Evolutionary conservation across 1,284 basidiomycete species (phyloP).

Genomic region (Papiliotrema terrestris): DNA sequence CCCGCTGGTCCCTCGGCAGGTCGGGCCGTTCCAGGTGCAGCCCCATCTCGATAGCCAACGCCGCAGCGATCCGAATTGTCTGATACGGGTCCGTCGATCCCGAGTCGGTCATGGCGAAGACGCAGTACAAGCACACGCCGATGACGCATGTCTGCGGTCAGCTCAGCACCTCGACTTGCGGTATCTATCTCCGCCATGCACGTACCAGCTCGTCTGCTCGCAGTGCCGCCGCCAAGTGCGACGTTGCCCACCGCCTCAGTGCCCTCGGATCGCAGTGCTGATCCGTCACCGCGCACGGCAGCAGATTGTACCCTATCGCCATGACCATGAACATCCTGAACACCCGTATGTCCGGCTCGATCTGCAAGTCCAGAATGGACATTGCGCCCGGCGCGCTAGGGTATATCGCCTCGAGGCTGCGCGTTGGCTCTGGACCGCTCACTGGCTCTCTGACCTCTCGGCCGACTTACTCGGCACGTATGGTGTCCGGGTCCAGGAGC

Average conservation of each 20-base stretch:
- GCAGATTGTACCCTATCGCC: neutral
- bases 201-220: neutral
- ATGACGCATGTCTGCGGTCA: neutral
- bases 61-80: neutral
- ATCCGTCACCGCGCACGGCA: neutral
- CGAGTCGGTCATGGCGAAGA: neutral
- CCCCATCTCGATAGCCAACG: neutral
- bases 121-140: neutral
- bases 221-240: neutral
- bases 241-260: neutral
- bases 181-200: neutral
- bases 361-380: neutral
- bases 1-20: neutral
- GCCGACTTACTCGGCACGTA: neutral
- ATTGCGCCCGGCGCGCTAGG: neutral
- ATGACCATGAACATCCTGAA: slow-evolving; percentile 2
- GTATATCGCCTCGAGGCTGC: neutral
- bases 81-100: neutral
- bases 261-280: neutral
- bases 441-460: too few relatives aligned
- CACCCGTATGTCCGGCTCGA: neutral
- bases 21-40: neutral
- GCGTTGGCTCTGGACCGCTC: too few relatives aligned
- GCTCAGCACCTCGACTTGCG: neutral
- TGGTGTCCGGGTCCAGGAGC: neutral